Base-by-base conservation (phyloP, 176 grass and related monocot species). In the Stipa capillata region DNA sequence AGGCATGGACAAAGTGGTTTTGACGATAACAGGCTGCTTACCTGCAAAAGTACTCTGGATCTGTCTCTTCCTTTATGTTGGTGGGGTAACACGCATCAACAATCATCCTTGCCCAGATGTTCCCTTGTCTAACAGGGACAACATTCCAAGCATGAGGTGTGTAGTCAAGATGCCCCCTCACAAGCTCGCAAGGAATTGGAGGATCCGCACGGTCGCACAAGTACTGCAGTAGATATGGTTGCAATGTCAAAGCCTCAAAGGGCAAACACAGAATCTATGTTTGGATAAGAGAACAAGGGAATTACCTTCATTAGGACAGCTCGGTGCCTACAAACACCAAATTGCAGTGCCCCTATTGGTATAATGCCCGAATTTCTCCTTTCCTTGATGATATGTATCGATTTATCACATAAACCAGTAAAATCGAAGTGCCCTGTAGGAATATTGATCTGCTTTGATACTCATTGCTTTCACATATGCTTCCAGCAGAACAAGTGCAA, bases 251-350 rank as follows among this genome's bases (percentile, higher is more conserved):
- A 67, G 49, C 20, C 28, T 83, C 53, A 74, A 87, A 60, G 10
- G 25, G 35, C 10, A 76, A 80, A 63, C 12, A 76, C n/a, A 54
- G 6, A 76, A 56, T 21, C 8, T 16, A 66, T 78, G 16, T 54
- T 76, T 17, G 24, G 40, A 78, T 36, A 37, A 50, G 34, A 16
- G 15, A 82, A 63, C 74, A 42, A 45, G 11, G 39, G n/a, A n/a
- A n/a, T n/a, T 85, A 95, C 96, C 96, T 99, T 99, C 96, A 99
- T 93, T 76, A 99, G 69, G 67, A 95, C 92, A 81, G 96, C 92
- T 89, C 96, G 85, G 73, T 99, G 96, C 80, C 96, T 88, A 89
- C 96, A 99, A 77, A 99, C 87, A 89, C 96, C 96, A 10, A 99
- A 87, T 55, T 85, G 90, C 50, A 99, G 65, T 52, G 79, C 78